Evolutionary conservation across 78 protist genomes (phyloP), one percentile per base, ranked within the genome.

Genomic region (Dictyostelium capitatum): DNA sequence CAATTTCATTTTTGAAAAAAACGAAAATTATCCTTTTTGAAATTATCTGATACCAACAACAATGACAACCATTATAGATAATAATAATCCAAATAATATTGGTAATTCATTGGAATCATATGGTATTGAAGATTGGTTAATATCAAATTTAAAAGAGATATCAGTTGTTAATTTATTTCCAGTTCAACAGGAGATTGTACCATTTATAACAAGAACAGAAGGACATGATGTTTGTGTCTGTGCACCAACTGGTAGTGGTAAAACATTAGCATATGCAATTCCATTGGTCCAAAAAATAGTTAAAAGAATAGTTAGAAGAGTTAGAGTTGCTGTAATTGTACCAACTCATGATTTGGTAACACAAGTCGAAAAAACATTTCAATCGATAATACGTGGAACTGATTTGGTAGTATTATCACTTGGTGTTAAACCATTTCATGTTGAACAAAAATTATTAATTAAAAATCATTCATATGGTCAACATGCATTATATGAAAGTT

Each of bases 221-320:
- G 98, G 99, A 10, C 83, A 83, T 30, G 98, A 98, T 69, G 23
- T 97, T 30, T 51, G 90, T 32, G 98, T 89, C 1, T 80, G 95
- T 64, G 98, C 99, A 47, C 94, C 83, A 41, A 98, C 99, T 9
- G 99, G 99, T 41, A 93, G 97, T 3, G 99, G 99, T 57, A 97
- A 98, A 72, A 97, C 99, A 48, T 96, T 96, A 3, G 96, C 98
- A 23, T 98, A 95, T 72, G 96, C 91, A 46, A 70, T 98, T 23
- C 99, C 99, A 41, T 77, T 97, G 46, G 93, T 97, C n/a, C 97
- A 97, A 75, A 80, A 90, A 28, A 72, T 90, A 5, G 51, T 62
- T 11, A 79, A 62, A 17, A 80, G 90, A 72, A 46, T 80, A 47
- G 82, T 90, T 41, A 64, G 89, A 47, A 56, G 95, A 81, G 17